These are phyloP conservation scores for Pythium guiyangense DNA, from an alignment of 352 stramenopile species.

Conservation along the genomic window DNA sequence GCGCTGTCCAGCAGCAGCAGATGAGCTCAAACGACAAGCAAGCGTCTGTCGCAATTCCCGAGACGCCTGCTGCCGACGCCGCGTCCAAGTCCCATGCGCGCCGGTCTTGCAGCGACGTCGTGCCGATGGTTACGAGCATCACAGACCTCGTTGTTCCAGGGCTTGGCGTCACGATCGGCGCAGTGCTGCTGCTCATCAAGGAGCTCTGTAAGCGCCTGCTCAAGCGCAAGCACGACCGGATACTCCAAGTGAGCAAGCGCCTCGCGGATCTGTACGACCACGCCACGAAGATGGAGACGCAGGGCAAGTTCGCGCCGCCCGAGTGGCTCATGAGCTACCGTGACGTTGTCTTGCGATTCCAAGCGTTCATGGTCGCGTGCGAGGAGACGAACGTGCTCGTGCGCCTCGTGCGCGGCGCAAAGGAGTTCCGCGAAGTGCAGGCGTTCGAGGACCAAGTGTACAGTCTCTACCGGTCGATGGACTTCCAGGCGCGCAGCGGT, in stretches of 20 bases:
- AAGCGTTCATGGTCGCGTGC: slow-evolving; percentile 11
- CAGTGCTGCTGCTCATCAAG: slow-evolving; percentile 9
- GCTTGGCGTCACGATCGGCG: slow-evolving; percentile 8
- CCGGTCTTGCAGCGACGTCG: not conserved
- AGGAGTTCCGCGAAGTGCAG: slow-evolving; percentile 7
- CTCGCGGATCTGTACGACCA: slow-evolving; percentile 8
- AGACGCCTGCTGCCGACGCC: not conserved
- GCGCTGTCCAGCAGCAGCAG: too few relatives aligned
- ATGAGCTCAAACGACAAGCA: not conserved
- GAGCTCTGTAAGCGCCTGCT: slow-evolving; percentile 15
- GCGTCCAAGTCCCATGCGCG: not conserved
- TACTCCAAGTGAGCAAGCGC: slow-evolving; percentile 7
- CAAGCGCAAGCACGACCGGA: slow-evolving; percentile 11
- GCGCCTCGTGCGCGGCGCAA: slow-evolving; percentile 5
- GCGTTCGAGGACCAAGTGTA: slow-evolving; percentile 15
- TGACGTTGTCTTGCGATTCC: slow-evolving; percentile 12
- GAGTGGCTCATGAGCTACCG: slow-evolving; percentile 9
- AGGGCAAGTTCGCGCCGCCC: slow-evolving; percentile 6
- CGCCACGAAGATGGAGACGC: slow-evolving; percentile 7
- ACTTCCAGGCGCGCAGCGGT: slow-evolving; percentile 5
- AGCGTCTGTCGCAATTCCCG: not conserved
- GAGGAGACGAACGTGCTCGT: slow-evolving; percentile 10
- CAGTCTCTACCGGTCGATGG: slow-evolving; percentile 13
- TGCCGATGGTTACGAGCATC: slow-evolving; percentile 7
- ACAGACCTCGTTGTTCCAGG: slow-evolving; percentile 12